Evolutionary conservation across 495 filamentous ascomycete species (phyloP).

Genomic region (Neurospora sp.): DNA sequence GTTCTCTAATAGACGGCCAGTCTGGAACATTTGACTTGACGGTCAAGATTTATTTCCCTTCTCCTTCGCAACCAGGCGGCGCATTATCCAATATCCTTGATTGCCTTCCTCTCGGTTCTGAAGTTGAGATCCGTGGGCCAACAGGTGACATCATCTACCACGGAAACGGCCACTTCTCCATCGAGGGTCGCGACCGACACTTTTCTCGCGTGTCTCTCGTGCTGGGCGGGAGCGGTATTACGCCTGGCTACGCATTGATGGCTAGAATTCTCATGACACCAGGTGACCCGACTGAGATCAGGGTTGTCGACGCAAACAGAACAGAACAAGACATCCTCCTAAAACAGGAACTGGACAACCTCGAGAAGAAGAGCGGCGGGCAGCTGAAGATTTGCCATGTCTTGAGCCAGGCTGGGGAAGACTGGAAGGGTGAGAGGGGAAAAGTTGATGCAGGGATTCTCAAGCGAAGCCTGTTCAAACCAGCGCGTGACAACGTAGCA

Average conservation of each 20-base stretch:
- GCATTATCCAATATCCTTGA: neutral
- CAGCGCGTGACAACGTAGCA: neutral
- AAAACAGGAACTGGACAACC: neutral
- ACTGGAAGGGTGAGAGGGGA: neutral
- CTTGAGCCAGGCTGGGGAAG: neutral
- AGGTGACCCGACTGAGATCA: neutral
- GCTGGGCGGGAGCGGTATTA: neutral
- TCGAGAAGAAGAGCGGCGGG: neutral
- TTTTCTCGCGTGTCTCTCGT: neutral
- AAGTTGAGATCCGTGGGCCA: neutral
- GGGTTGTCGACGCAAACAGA: neutral
- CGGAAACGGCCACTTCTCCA: neutral
- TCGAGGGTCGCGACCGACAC: neutral
- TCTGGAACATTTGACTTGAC: conserved; percentile 4
- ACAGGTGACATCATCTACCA: neutral
- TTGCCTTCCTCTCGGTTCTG: neutral
- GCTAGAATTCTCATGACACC: neutral
- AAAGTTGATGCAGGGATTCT: neutral
- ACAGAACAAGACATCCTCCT: neutral
- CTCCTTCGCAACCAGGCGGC: conserved; percentile 2
- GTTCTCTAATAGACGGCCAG: neutral
- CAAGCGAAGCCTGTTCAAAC: neutral
- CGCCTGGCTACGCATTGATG: neutral
- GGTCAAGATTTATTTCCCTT: conserved; percentile 7
- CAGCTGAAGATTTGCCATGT: neutral